Evolutionary conservation across 768 basidiomycete genomes (phyloP), one percentile per base, ranked within the genome.

Genomic region (Boletellus ananas): DNA sequence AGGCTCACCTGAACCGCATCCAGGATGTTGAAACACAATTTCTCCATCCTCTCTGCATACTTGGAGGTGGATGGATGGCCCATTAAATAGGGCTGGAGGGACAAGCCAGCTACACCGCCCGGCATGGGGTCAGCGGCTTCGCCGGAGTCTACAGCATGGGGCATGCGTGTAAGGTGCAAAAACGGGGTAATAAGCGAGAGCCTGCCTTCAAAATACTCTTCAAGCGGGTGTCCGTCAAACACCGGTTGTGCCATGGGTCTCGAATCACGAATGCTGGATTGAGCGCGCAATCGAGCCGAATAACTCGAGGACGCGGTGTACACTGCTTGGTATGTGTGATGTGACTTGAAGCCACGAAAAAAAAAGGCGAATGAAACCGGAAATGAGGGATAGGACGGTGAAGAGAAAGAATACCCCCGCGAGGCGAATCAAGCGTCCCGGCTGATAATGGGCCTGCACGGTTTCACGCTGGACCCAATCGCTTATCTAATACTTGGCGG

Each of bases 201-300:
- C 45, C 17, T 36, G 85, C 87, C 80, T 76, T 78, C 72, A 47
- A 90, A 71, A 67, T 90, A 90, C 58, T 81, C 77, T 59, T 84
- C 80, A 37, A 90, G 75, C 37, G 87, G 87, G 58, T 88, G 85
- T 54, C 87, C 81, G 57, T 87, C 83, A 68, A 87, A 87, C 53
- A 88, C 65, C 50, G 87, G 76, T 73, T 89, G 84, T 33, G 87
- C 87, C 87, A 90, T 90, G 51, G 45, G 40, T 35, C 38, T 49
- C 34, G 31, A 43, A 44, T 45, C 45, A 11, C 31, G 12, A 33
- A 31, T 5, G 18, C 40, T 31, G 45, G 42, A 16, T n/a, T 49
- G 48, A 40, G 43, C 29, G 27, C 33, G 48, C 47, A 52, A 60
- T 65, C 52, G 31, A 34, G 50, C 40, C 34, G 3, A 20, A 11